Conservation (phyloP, 305 asterid genomes). For the Fraxinus sp. region DNA sequence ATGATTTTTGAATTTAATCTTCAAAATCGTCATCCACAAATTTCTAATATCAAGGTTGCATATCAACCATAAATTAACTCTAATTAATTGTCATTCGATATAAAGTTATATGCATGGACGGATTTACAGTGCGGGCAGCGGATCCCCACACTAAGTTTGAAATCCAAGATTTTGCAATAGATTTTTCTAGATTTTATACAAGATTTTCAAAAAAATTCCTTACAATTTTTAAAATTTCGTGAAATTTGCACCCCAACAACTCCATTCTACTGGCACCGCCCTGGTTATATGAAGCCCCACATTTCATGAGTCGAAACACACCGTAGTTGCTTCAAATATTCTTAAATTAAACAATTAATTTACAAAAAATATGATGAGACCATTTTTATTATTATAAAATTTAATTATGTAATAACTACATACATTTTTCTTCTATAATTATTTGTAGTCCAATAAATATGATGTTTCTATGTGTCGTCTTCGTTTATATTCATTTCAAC, state of each 20-base stretch:
- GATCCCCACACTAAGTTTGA: background rate
- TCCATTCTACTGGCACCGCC: background rate
- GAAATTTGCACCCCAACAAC: background rate
- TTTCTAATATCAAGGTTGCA: background rate
- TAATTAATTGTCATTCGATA: background rate
- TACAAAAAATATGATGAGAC: background rate
- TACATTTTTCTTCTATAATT: background rate
- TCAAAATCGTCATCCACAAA: background rate
- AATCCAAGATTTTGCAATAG: background rate
- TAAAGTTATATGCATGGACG: background rate
- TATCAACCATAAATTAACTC: conserved; percentile 5
- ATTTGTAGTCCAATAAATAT: background rate
- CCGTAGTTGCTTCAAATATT: background rate
- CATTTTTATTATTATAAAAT: background rate
- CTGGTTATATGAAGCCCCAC: background rate
- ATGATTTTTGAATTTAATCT: background rate
- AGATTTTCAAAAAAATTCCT: background rate
- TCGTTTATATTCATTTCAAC: background rate
- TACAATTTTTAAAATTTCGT: background rate
- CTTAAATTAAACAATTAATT: background rate
- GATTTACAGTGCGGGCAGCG: background rate
- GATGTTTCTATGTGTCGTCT: background rate
- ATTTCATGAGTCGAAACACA: background rate
- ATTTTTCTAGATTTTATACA: background rate
- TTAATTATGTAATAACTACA: background rate